Evolutionary conservation across 2,329 filamentous ascomycete species (phyloP).

Genomic region (Basipetospora chlamydospora): DNA sequence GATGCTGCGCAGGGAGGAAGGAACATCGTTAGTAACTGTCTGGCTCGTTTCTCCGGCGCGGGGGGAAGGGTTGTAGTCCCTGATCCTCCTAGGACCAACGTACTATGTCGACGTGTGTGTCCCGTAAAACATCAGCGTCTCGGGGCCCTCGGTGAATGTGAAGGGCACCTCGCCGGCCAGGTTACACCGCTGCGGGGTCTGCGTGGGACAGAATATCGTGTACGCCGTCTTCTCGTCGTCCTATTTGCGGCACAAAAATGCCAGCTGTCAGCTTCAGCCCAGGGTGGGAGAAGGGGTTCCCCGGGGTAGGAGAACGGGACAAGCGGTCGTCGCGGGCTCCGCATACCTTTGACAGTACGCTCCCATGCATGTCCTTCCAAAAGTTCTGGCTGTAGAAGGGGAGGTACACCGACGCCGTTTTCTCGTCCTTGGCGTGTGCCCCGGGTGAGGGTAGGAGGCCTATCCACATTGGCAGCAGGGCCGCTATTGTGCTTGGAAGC

Average conservation of each 20-base stretch:
- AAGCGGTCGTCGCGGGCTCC: background rate
- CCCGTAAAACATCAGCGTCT: conserved; percentile 28
- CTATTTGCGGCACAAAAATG: conserved; percentile 14
- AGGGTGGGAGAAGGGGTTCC: too few relatives aligned
- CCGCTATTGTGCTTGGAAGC: too few relatives aligned
- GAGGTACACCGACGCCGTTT: conserved; percentile 16
- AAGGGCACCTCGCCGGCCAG: conserved; percentile 32
- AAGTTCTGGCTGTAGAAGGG: conserved; percentile 26
- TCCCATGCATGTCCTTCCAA: conserved; percentile 30
- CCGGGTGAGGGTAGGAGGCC: background rate
- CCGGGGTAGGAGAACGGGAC: too few relatives aligned
- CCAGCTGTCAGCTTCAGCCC: too few relatives aligned
- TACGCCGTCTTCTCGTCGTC: conserved; percentile 27
- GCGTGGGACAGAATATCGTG: conserved; percentile 32
- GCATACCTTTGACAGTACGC: conserved; percentile 27
- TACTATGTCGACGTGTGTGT: conserved; percentile 28
- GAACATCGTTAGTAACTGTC: too few relatives aligned
- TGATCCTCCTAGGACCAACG: conserved; percentile 10
- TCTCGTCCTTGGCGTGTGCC: background rate
- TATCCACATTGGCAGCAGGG: conserved; percentile 1
- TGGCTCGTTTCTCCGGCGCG: too few relatives aligned
- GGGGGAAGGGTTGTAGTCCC: too few relatives aligned
- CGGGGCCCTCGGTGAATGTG: conserved; percentile 28
- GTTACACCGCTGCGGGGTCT: conserved; percentile 25
- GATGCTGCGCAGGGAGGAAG: conserved; percentile 19